Evolutionary conservation across 345 rosid genomes (phyloP), one percentile per base, ranked within the genome.

Genomic region (Boechera retrofracta): DNA sequence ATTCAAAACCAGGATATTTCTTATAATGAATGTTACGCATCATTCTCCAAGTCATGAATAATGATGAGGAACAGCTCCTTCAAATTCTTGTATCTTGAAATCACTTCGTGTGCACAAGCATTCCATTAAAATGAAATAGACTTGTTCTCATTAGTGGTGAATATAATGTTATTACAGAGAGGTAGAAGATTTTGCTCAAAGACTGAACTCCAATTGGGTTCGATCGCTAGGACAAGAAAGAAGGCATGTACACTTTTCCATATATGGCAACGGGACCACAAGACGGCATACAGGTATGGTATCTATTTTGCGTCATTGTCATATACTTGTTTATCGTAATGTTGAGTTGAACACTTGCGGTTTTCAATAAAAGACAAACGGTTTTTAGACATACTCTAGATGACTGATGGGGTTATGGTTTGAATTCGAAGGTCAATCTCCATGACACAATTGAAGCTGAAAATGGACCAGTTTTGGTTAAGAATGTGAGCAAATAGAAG

Each of bases 141-240:
- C 36, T 58, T 63, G 16, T 57, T 57, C 39, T 54, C 42, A 42
- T 72, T 41, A 58, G 47, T 64, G 45, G 72, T 71, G 76, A 48
- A 48, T 8, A 28, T 36, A 38, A 28, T 67, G 62, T 76, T 35
- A 32, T 18, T 56, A 32, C 69, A 93, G 98, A 82, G 98, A 93
- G 82, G 97, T 91, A 29, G 98, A 86, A 79, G 98, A 91, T 73
- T 94, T 91, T 87, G 97, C 96, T 39, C 84, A 93, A 35, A 87
- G 97, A 85, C 82, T 89, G 74, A 87, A 91, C 86, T 86, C 98
- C 31, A 90, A 85, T 71, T 91, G 94, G 81, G 87, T 91, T 60
- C 80, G 82, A 36, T 86, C 86, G 28, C 66, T 76, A 75, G 91
- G 90, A 71, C 88, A 80, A 71, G 91, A 88, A 71, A 86, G 82